Evolutionary conservation across 176 grass and related monocot species (phyloP), one percentile per base, ranked within the genome.

Genomic region (Carex parvula): DNA sequence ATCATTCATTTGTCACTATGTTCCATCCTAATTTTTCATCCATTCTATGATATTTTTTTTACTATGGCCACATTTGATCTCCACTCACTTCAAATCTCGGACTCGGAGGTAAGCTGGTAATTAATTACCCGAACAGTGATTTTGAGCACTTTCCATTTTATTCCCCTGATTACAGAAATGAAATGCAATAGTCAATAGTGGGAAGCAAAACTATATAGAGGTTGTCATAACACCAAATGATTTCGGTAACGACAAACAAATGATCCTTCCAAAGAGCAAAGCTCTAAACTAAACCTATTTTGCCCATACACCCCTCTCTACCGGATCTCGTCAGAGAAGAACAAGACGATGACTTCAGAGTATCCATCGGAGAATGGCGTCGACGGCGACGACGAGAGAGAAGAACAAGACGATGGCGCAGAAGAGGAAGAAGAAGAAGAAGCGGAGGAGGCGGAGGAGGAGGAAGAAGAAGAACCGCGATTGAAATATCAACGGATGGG

Each of bases 401-500:
- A 86, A 22, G 88, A 66, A n/a, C 87, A 91, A 0, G 89, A 91
- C 0, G 92, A 89, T 4, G 87, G 69, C 1, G 87, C 78, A 6
- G 86, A 79, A 3, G 86, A 67, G 0, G 93, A 85, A 2, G 89
- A 73, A n/a, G 88, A 68, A 12, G 84, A 73, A 12, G 83, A 65
- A 6, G 54, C 1, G 10, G n/a, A n/a, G n/a, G n/a, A n/a, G n/a
- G n/a, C n/a, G n/a, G 90, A 66, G 8, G 88, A 59, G 3, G 88
- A 68, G 1, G 90, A 94, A 3, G 91, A 97, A 72, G 94, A 92
- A 87, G 95, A 98, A 85, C 95, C 95, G 68, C 89, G 90, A 85
- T 88, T 98, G 72, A 98, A 98, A 87, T 98, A 98, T 86, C 92
- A 94, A 85, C 85, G 95, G 11, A 88, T 98, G 48, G 95, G 95